Evolutionary conservation across 768 basidiomycete species (phyloP), one percentile per base, ranked within the genome.

Genomic region (Boletus speciosus): DNA sequence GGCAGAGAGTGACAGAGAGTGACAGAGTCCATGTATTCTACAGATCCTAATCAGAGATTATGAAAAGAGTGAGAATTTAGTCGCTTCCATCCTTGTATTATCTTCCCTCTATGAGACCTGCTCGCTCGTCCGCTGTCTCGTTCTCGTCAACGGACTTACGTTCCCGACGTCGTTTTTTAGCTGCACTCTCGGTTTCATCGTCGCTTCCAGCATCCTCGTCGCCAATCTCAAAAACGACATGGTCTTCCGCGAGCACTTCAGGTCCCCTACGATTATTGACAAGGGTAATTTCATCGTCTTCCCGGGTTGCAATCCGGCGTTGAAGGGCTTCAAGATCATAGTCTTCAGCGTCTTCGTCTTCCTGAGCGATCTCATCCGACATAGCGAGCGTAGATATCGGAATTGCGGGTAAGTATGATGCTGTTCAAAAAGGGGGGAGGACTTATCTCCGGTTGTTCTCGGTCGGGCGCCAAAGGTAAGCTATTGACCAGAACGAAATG

Each of bases 361-460:
- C 88, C 73, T 95, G 93, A 25, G 97, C 93, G 49, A 98, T 73
- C 74, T 99, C 97, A 59, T 98, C 95, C 25, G 92, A 95, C 88
- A 98, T 94, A 35, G 93, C 85, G 57, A 99, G 83, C 69, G 88
- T 90, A 60, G 66, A 78, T 61, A 78, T 73, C 73, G 45, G 70
- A 66, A 23, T 36, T 54, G 47, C 52, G 51, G 52, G 41, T 64
- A 54, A 72, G 61, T 56, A 51, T 42, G 16, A 47, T 39, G 55
- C 35, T 19, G n/a, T 36, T 34, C 36, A 29, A 49, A 38, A 32
- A 49, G 6, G 51, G 44, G 6, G 32, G 40, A 9, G 19, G 21
- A 83, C 87, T 74, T 79, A 88, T 86, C 90, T 85, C 75, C 88
- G 80, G 77, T 95, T 94, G 68, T 90, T 84, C 38, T 78, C 82